Base-by-base conservation (phyloP, 371 early-diverging fungal genomes). In the Actinomortierella ambigua region DNA sequence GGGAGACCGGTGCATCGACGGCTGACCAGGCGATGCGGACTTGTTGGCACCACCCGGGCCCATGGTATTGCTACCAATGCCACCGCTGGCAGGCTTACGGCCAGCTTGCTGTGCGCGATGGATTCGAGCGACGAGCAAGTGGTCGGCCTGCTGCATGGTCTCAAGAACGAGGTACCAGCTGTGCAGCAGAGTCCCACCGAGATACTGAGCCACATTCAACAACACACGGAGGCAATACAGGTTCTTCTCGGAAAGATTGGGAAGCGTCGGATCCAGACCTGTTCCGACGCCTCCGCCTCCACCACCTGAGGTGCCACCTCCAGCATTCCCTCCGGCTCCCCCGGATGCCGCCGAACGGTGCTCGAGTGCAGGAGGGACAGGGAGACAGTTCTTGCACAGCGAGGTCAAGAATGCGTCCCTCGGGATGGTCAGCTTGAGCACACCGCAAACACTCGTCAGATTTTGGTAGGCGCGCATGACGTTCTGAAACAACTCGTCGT, bases 91-190 rank as follows among this genome's bases (percentile, higher is more conserved):
- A 61, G 34, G 34, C 11, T 34, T 34, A 11, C 34, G 34, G 34
- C 34, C 11, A 11, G 56, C 53, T 17, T 51, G 58, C 70, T 55
- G 69, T 44, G 67, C 81, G 61, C 49, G 82, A 69, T 53, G 76
- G 55, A 54, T 75, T 34, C 59, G 77, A 14, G 66, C 46, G 13
- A 59, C 65, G 49, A 92, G 61, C 18, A 88, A 62, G 57, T 85
- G 85, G 26, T 96, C 94, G 0, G 93, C 92, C 20, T 90, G 86
- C 65, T 96, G 96, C 61, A 97, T 78, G 1, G 96, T 93, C 62
- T 94, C 95, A 29, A 97, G 69, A 0, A 97, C 85, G 24, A 88
- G 75, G 63, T 89, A 93, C 98, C 98, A 98, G 20, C 92, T 85
- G 18, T 88, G 79, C 11, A 89, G 93, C 48, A 98, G 75, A 3